A percentile compares a stretch with the other conserved stretches of the same genome.
These are phyloP conservation scores for Podila minutissima DNA, from an alignment of 192 early-diverging fungal species.

Conservation along the genomic window DNA sequence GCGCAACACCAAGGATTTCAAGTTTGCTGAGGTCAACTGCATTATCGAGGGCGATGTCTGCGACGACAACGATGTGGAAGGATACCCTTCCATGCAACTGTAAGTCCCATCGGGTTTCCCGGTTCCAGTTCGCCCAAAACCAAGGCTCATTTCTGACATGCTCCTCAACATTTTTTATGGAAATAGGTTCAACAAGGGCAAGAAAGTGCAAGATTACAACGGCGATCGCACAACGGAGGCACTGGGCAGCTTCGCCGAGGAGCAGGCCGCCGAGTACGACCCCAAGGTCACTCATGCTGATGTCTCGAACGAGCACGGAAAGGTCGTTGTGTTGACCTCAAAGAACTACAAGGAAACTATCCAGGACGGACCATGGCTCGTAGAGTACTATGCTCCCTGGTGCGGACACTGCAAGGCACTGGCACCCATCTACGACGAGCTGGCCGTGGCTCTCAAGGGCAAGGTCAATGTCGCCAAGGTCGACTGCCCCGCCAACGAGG, in stretches of 20 bases:
- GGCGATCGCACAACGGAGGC: conserved; percentile 33
- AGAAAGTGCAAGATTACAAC: conserved; percentile 34
- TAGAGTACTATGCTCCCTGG: conserved; percentile 93
- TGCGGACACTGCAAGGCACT: conserved; percentile 88
- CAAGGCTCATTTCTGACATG: background rate
- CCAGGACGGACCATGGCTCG: conserved; percentile 79
- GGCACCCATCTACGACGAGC: conserved; percentile 80
- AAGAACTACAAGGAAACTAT: conserved; percentile 63
- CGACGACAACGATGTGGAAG: conserved; percentile 61
- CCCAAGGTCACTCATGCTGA: background rate
- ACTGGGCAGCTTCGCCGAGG: conserved; percentile 23
- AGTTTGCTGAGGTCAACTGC: conserved; percentile 78
- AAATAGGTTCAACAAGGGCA: conserved; percentile 42
- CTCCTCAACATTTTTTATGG: background rate
- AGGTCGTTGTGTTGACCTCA: conserved; percentile 62
- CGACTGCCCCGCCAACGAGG: conserved; percentile 75
- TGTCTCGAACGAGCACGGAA: conserved; percentile 60
- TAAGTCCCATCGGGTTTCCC: conserved; percentile 25
- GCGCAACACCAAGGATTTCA: conserved; percentile 54
- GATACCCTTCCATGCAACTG: conserved; percentile 71
- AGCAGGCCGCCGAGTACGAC: conserved; percentile 35
- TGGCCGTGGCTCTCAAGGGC: conserved; percentile 70
- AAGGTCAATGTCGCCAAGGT: conserved; percentile 87
- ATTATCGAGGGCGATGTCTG: conserved; percentile 71
- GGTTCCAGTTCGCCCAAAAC: background rate